Percentiles rank a stretch among this genome's conserved stretches.
Evolutionary conservation across 2,329 filamentous ascomycete genomes (phyloP).

Genomic region (Fusarium fracticaudum): DNA sequence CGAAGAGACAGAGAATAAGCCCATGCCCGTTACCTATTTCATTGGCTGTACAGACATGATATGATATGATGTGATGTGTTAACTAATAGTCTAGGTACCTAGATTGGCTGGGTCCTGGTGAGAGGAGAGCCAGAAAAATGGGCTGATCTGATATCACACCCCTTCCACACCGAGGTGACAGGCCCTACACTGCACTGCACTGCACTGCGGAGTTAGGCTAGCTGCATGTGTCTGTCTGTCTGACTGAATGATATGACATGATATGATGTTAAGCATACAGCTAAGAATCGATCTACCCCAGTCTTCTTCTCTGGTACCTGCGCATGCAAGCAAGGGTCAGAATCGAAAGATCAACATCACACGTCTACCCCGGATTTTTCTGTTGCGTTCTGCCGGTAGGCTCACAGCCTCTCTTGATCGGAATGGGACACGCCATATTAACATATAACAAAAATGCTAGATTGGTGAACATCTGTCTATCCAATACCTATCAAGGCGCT

Average conservation of each 20-base stretch:
- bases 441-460: slow-evolving; percentile 21
- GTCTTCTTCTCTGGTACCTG: slow-evolving; percentile 21
- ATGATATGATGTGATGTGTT: neutral
- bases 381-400: neutral
- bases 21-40: slow-evolving; percentile 33
- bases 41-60: slow-evolving; percentile 41
- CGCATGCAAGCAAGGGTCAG: slow-evolving; percentile 14
- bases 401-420: neutral
- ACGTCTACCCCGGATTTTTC: neutral
- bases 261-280: slow-evolving; percentile 13
- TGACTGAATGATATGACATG: neutral
- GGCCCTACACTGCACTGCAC: neutral
- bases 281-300: slow-evolving; percentile 16
- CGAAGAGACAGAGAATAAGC: slow-evolving; percentile 11
- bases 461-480: slow-evolving; percentile 32
- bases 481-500: slow-evolving; percentile 26
- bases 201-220: slow-evolving; percentile 10
- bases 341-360: slow-evolving; percentile 13
- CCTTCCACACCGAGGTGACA: slow-evolving; percentile 11
- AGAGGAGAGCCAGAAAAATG: slow-evolving; percentile 30
- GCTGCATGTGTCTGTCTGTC: neutral
- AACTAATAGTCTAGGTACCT: neutral
- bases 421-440: neutral
- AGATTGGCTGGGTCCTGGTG: slow-evolving; percentile 38
- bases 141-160: slow-evolving; percentile 5